A percentile compares a stretch with the other conserved stretches of the same genome.
phyloP scores from a whole-genome alignment of 768 basidiomycete species.

The Boletus coccyginus region DNA sequence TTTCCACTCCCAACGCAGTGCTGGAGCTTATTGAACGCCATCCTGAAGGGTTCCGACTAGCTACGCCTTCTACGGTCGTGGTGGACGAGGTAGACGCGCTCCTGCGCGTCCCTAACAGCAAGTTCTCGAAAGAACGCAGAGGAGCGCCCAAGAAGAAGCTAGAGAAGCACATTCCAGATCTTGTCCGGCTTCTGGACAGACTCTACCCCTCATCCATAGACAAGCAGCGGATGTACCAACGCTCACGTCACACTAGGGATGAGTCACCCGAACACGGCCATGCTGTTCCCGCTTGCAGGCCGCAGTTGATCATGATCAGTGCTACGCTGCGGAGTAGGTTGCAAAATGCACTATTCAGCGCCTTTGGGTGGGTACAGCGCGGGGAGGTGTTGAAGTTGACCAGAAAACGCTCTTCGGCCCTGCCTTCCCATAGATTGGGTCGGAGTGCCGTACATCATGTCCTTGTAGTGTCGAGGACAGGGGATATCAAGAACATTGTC shows the following conservation, averaged over 20 bases:
- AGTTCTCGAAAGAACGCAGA: conserved; percentile 37
- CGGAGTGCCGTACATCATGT: conserved; percentile 48
- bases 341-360: conserved; percentile 39
- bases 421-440: conserved; percentile 26
- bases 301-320: conserved; percentile 68
- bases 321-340: conserved; percentile 61
- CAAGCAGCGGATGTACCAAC: background rate
- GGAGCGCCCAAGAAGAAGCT: conserved; percentile 40
- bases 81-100: conserved; percentile 80
- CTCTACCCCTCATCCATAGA: conserved; percentile 44
- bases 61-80: conserved; percentile 52
- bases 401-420: conserved; percentile 25
- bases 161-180: conserved; percentile 54
- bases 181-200: conserved; percentile 55
- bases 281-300: conserved; percentile 23
- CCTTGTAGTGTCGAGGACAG: conserved; percentile 56
- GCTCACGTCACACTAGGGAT: background rate
- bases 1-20: conserved; percentile 69
- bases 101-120: conserved; percentile 45
- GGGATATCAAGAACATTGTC: conserved; percentile 51
- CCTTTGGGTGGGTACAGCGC: conserved; percentile 58
- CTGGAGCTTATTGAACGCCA: conserved; percentile 52
- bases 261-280: conserved; percentile 7
- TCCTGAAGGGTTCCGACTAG: conserved; percentile 42
- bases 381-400: conserved; percentile 33